A percentile compares a stretch with the other conserved stretches of the same genome.
phyloP scores from a whole-genome alignment of 441 rosid genomes.

The California macrophylla region DNA sequence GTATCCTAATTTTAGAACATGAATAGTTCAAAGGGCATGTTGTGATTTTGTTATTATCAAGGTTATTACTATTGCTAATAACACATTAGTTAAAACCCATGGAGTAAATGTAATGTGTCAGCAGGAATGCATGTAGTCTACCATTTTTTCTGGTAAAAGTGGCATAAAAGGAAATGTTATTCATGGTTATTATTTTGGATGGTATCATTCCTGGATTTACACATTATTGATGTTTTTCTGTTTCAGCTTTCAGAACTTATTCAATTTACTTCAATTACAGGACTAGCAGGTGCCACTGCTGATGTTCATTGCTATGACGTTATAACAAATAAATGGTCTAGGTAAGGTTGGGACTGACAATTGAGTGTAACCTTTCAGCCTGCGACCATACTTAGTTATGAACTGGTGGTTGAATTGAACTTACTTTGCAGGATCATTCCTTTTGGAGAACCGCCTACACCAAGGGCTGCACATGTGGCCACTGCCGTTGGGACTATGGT shows the following conservation, averaged over 20 bases:
- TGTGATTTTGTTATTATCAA: background rate
- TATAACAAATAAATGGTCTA: slow-evolving; percentile 83
- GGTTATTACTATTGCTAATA: background rate
- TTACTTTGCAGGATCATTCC: slow-evolving; percentile 60
- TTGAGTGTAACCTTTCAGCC: background rate
- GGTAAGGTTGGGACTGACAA: slow-evolving; percentile 36
- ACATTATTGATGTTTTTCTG: slow-evolving; percentile 2
- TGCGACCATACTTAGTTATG: slow-evolving; percentile 2
- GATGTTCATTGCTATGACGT: slow-evolving; percentile 95
- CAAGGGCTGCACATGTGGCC: slow-evolving; percentile 99
- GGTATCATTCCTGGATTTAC: background rate
- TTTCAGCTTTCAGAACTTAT: slow-evolving; percentile 12
- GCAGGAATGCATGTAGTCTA: background rate
- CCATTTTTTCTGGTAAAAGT: background rate
- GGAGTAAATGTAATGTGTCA: background rate
- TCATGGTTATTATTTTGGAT: background rate
- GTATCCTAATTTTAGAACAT: background rate
- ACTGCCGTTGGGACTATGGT: slow-evolving; percentile 99
- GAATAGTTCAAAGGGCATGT: background rate
- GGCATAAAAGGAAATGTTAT: background rate
- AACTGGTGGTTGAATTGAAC: slow-evolving; percentile 11
- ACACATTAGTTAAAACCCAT: background rate
- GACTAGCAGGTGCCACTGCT: slow-evolving; percentile 95
- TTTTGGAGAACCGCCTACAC: slow-evolving; percentile 91
- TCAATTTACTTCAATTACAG: slow-evolving; percentile 42